Evolutionary conservation across 805 yeast species (phyloP).

Genomic region (Schwanniomyces vanrijiae): DNA sequence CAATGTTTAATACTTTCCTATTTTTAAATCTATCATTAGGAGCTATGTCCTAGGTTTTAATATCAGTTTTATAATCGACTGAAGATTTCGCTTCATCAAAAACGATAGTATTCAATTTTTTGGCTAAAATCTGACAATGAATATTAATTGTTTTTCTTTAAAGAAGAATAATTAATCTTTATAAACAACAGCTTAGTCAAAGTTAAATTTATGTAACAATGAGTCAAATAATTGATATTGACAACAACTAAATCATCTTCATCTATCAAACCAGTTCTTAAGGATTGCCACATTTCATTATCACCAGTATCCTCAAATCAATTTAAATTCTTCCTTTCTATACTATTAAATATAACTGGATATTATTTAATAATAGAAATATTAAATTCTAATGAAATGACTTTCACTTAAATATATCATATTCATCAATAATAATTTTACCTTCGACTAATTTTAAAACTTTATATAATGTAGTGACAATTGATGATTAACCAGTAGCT

Average conservation of each 20-base stretch:
- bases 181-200: constrained; percentile 36
- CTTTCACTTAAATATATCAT: constrained; percentile 50
- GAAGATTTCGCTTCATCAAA: constrained; percentile 42
- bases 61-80: constrained; percentile 40
- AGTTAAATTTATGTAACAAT: constrained; percentile 33
- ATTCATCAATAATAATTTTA: constrained; percentile 50
- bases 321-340: constrained; percentile 55
- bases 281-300: constrained; percentile 52
- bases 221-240: constrained; percentile 10
- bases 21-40: constrained; percentile 28
- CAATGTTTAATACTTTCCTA: constrained; percentile 39
- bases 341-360: constrained; percentile 59
- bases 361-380: constrained; percentile 66
- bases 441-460: constrained; percentile 51
- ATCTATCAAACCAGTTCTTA: constrained; percentile 53
- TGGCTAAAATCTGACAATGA: constrained; percentile 38
- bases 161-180: constrained; percentile 37
- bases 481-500: constrained; percentile 74
- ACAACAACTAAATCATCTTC: constrained; percentile 18
- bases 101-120: constrained; percentile 35
- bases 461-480: constrained; percentile 59
- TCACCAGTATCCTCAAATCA: constrained; percentile 53
- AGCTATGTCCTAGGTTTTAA: constrained; percentile 34
- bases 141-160: constrained; percentile 39
- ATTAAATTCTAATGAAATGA: constrained; percentile 51